These are phyloP conservation scores for Trypanosoma avium DNA, from an alignment of 208 protist genomes.

Conservation along the genomic window DNA sequence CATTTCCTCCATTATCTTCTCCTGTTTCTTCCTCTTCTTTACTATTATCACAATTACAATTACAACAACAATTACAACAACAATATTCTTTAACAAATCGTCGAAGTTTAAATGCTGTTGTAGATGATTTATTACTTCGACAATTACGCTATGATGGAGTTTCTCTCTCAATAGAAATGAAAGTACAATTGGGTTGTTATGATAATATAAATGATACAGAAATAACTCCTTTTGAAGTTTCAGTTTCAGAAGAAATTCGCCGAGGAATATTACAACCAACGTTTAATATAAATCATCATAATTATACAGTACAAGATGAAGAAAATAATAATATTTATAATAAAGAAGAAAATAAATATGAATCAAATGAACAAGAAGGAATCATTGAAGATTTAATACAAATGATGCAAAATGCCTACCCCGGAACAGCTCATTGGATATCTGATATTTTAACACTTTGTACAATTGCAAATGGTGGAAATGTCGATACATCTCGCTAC, in stretches of 20 bases:
- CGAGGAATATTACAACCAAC: slow-evolving; percentile 10
- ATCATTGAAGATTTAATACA: slow-evolving; percentile 18
- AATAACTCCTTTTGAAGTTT: background rate
- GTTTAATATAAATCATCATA: background rate
- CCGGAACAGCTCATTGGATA: slow-evolving; percentile 25
- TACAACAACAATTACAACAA: background rate
- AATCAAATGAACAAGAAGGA: too few relatives aligned
- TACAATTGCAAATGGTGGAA: too few relatives aligned
- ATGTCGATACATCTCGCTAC: too few relatives aligned
- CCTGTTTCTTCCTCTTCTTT: too few relatives aligned
- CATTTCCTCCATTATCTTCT: too few relatives aligned
- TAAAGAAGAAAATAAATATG: too few relatives aligned
- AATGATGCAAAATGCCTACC: slow-evolving; percentile 14
- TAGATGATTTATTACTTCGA: slow-evolving; percentile 58
- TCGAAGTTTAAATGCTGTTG: slow-evolving; percentile 34
- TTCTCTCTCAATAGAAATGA: slow-evolving; percentile 12
- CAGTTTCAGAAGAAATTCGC: slow-evolving; percentile 26
- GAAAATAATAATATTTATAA: too few relatives aligned
- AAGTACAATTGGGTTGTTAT: slow-evolving; percentile 26
- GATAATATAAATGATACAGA: slow-evolving; percentile 1
- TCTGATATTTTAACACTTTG: slow-evolving; percentile 11
- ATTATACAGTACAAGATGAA: too few relatives aligned
- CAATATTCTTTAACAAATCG: background rate
- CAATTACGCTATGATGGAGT: slow-evolving; percentile 71
- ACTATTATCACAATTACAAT: too few relatives aligned